Base-by-base conservation (phyloP, 2,329 filamentous ascomycete species). In the Ascosphaera acerosa region DNA sequence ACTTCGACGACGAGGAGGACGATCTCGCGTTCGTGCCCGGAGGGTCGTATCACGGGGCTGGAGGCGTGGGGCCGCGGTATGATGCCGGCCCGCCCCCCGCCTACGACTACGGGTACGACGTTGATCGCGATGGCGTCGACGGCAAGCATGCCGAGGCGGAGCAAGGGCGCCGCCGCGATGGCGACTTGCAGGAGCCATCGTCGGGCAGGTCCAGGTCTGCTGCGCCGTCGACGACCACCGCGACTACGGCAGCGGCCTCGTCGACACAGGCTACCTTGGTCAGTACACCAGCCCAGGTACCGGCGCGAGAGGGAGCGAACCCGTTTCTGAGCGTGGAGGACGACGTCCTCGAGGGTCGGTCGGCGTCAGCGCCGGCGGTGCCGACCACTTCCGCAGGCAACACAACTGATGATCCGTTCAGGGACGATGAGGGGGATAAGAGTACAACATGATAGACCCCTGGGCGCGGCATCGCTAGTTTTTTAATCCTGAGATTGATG, bases 391-490 rank as follows among this genome's bases (percentile, higher is more conserved):
- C 41, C 38, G 47, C 31, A 44, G 57, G 36, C 57, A 60, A 42
- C 52, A 58, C 36, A 50, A 56, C 41, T 49, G 37, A 41, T 37
- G 72, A 84, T 48, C 76, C 76, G 0, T 82, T 82, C 45, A 73
- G 70, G 32, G 75, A 78, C 41, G 61, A 66, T 18, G 66, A 64
- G 3, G 69, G n/a, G n/a, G n/a, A n/a, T n/a, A 68, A 46, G 55
- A 61, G 37, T 71, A 67, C 37, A 65, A 64, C 43, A 44, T 66
- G 34, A 64, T 76, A 33, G 75, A 74, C 16, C 69, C 82, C 18
- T 84, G 76, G 48, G 76, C 78, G 3, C 52, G 76, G 40, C 77
- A n/a, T n/a, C n/a, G n/a, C n/a, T n/a, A n/a, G n/a, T n/a, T n/a
- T n/a, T n/a, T n/a, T n/a, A n/a, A n/a, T n/a, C n/a, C 77, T n/a